A percentile compares a stretch with the other conserved stretches of the same genome.
Conservation (phyloP, 192 early-diverging fungal species). For the Powellomyces hirtus region DNA sequence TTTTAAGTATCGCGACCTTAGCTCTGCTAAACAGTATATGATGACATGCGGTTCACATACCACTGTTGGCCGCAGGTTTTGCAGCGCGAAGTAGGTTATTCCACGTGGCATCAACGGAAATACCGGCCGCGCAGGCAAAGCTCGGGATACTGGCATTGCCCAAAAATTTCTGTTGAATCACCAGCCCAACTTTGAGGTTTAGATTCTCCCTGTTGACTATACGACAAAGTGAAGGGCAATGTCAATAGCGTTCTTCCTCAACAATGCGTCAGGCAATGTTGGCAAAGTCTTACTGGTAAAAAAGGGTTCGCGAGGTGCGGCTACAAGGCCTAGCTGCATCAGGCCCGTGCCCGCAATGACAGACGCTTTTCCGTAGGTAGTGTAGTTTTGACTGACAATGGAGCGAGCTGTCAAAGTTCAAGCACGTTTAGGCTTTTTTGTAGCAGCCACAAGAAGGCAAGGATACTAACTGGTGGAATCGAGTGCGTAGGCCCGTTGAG, state of each 20-base stretch:
- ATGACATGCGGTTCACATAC: too few relatives aligned
- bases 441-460: too few relatives aligned
- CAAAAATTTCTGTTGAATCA: constrained; percentile 3
- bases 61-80: neutral
- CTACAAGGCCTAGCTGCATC: neutral
- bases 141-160: neutral
- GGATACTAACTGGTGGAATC: too few relatives aligned
- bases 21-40: neutral
- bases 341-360: neutral
- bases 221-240: neutral
- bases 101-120: constrained; percentile 3
- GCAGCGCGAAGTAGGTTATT: neutral
- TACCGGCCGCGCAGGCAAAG: neutral
- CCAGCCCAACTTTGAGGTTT: neutral
- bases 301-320: too few relatives aligned
- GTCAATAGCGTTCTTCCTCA: too few relatives aligned
- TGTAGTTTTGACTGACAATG: too few relatives aligned
- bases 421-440: too few relatives aligned
- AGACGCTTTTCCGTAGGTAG: too few relatives aligned
- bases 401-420: too few relatives aligned
- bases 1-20: neutral
- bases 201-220: neutral
- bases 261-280: too few relatives aligned
- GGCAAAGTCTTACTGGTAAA: too few relatives aligned
- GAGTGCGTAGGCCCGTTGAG: too few relatives aligned